Conservation (phyloP, 2,329 filamentous ascomycete species). For the Laburnicola sp. region DNA sequence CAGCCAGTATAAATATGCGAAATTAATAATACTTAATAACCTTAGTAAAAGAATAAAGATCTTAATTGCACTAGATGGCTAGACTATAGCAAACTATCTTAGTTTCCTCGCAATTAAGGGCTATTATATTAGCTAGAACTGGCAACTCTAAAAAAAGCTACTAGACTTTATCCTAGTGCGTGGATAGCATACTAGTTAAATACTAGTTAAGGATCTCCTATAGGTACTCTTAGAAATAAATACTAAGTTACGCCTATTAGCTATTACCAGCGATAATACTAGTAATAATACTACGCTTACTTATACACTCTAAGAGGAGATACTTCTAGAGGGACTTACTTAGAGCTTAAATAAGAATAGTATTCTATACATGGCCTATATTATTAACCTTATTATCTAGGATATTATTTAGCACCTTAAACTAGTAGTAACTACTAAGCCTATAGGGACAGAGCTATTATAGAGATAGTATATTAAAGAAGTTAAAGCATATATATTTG, state of each 20-base stretch:
- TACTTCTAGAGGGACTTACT: not conserved
- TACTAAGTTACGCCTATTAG: constrained; percentile 3
- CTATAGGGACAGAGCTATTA: not conserved
- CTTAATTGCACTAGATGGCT: constrained; percentile 3
- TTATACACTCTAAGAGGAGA: not conserved
- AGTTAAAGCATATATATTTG: not conserved
- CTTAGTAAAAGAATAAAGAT: constrained; percentile 8
- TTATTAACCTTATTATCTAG: constrained; percentile 13
- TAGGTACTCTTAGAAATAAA: not conserved
- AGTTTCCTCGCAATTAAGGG: constrained; percentile 9
- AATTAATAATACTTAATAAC: not conserved
- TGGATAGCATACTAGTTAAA: not conserved
- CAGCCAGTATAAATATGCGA: constrained; percentile 2
- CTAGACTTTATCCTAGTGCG: constrained; percentile 9
- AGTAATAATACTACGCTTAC: constrained; percentile 6
- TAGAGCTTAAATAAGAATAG: constrained; percentile 1
- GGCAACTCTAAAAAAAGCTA: constrained; percentile 7
- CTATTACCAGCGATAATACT: constrained; percentile 7
- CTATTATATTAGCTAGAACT: constrained; percentile 11
- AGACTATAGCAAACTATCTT: constrained; percentile 9
- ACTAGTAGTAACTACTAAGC: not conserved
- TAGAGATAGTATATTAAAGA: not conserved
- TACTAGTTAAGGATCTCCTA: not conserved
- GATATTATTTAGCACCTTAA: constrained; percentile 4
- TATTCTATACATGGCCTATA: constrained; percentile 5